Evolutionary conservation across 768 basidiomycete genomes (phyloP), one percentile per base, ranked within the genome.

Genomic region (Rossbeevera mucosa): DNA sequence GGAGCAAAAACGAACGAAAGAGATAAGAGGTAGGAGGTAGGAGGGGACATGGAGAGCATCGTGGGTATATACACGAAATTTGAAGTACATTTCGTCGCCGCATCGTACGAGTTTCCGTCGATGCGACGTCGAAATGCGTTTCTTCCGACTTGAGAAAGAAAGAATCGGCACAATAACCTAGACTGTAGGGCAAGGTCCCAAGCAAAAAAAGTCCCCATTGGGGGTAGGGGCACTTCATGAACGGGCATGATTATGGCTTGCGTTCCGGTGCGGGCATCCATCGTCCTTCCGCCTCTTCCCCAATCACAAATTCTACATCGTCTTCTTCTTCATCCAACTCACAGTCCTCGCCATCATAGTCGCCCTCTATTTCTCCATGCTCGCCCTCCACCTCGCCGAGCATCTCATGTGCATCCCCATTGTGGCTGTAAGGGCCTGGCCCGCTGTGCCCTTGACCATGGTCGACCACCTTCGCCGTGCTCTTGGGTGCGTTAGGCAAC

Each of bases 241-340:
- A 22, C 16, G 38, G 28, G 2, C 6, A 44, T 7, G 47, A 29
- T 62, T 54, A 60, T 36, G 53, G 55, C 51, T 57, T 65, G 56
- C 69, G 69, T 54, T 72, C 65, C 42, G 67, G 63, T 29, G 60
- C 64, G 42, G 69, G 62, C 57, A 68, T 70, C 71, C 71, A 73
- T 3, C 64, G 61, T 30, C 58, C 69, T 47, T 71, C 72, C n/a
- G 70, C 70, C 52, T 75, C 76, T 53, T 74, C 65, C 38, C 78
- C 80, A 64, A 87, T 77, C 33, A 87, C 85, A 57, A 87, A 83
- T n/a, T 79, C 84, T n/a, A 87, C 78, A 36, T 86, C 84, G 28
- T 86, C 85, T n/a, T 86, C 85, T 2, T 83, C 83, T 3, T 85
- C 84, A 9, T 85, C 73, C 7, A 54, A 69, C 2, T 76, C 72